Evolutionary conservation across 306 rosid species (phyloP).

Genomic region (Vigna unguiculata): DNA sequence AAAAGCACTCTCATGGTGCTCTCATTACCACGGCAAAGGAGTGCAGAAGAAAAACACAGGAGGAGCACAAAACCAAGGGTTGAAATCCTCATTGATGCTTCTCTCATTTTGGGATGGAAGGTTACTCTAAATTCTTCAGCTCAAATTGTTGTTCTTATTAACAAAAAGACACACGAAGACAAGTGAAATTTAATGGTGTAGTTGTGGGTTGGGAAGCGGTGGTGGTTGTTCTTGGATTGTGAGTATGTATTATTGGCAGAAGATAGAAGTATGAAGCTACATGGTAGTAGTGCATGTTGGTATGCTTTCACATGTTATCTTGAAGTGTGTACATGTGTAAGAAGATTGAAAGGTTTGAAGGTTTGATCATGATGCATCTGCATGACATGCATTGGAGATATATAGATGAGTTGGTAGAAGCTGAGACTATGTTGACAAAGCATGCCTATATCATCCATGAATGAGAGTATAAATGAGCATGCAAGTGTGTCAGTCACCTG

Average conservation of each 20-base stretch:
- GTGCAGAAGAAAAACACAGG: constrained; percentile 31
- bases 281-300: no score
- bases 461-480: constrained; percentile 40
- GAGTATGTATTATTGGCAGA: constrained; percentile 28
- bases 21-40: constrained; percentile 37
- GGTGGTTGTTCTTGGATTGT: constrained; percentile 43
- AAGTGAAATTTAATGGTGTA: constrained; percentile 16
- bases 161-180: not conserved
- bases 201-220: constrained; percentile 27
- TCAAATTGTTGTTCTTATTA: constrained; percentile 14
- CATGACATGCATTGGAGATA: constrained; percentile 40
- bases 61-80: constrained; percentile 37
- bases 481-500: constrained; percentile 41
- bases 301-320: constrained; percentile 23
- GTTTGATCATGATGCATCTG: constrained; percentile 4
- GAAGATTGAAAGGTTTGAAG: constrained; percentile 1
- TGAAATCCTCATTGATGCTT: not conserved
- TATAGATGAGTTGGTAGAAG: constrained; percentile 29
- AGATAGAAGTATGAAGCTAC: not conserved
- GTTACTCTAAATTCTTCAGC: no score
- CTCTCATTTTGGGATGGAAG: not conserved
- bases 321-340: constrained; percentile 38
- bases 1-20: constrained; percentile 64
- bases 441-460: not conserved
- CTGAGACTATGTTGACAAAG: not conserved